Evolutionary conservation across 164 flowering plant species (phyloP), one percentile per base, ranked within the genome.

Genomic region (Vitis rotundifolia): DNA sequence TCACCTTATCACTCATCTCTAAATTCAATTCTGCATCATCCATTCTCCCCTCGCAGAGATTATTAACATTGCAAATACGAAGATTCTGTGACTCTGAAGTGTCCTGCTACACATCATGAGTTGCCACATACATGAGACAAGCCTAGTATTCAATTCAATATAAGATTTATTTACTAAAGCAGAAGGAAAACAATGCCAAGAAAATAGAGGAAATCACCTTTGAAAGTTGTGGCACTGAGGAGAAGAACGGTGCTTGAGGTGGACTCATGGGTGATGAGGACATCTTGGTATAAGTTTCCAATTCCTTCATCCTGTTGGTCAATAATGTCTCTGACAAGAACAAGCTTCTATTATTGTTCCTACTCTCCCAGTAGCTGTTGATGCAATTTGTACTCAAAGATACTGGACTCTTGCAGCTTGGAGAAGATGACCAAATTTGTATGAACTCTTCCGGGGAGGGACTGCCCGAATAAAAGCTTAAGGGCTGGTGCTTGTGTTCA

Each of bases 381-480:
- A 37, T 37, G 44, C 44, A 37, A 6, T 5, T 37, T 3, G 44
- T 6, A 37, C 44, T 37, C 44, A 37, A 37, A 37, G 44, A 37
- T 37, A 3, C 44, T 3, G 44, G 15, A 71, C 75, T 69, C 64
- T 63, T 11, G 60, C 61, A 22, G 56, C 2, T 56, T 62, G 69
- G 3, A 51, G 68, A 47, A 76, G 73, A 75, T 55, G 88, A 60
- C 88, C 87, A 86, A 2, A 87, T 63, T 56, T 61, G 76, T 3
- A 69, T 66, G 49, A 86, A 65, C 82, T 90, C 91, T 13, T 73
- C 67, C 11, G 31, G 4, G 19, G 91, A 80, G 47, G 87, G 88
- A 65, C 89, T 82, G 3, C 86, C 90, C 0, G 87, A 61, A 59
- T 88, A 88, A 58, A 52, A 80, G 64, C 58, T 68, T 71, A 88